These are phyloP conservation scores for Akanthomyces muscarius DNA, from an alignment of 2,329 filamentous ascomycete species.

Conservation along the genomic window DNA sequence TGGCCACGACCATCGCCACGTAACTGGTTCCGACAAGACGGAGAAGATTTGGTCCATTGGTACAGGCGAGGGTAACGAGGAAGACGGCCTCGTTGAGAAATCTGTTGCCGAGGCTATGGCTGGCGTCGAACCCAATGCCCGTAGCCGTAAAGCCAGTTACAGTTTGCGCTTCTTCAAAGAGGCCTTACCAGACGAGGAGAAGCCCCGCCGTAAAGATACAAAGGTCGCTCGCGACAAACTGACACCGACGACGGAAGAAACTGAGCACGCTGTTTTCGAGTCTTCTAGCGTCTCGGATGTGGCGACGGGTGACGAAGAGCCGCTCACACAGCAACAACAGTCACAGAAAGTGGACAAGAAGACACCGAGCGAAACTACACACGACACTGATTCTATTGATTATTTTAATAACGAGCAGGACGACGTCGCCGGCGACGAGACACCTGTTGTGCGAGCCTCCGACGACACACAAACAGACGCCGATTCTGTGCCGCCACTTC, in stretches of 20 bases:
- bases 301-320: not conserved
- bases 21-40: conserved; percentile 51
- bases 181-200: conserved; percentile 56
- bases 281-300: conserved; percentile 12
- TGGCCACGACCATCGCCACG: conserved; percentile 39
- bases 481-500: conserved; percentile 10
- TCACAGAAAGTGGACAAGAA: not conserved
- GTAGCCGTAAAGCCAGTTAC: conserved; percentile 65
- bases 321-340: not conserved
- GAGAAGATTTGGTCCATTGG: conserved; percentile 65
- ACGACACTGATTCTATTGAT: conserved; percentile 1
- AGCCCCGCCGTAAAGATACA: conserved; percentile 49
- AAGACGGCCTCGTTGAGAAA: conserved; percentile 58
- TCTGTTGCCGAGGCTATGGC: conserved; percentile 60
- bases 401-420: not conserved
- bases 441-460: conserved; percentile 19
- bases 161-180: conserved; percentile 65
- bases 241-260: conserved; percentile 34
- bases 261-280: conserved; percentile 20
- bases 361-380: conserved; percentile 21
- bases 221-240: conserved; percentile 39
- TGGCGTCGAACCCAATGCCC: conserved; percentile 58
- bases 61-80: conserved; percentile 44
- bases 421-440: conserved; percentile 13
- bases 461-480: conserved; percentile 1